These are phyloP conservation scores for Zygotorulaspora sp. DNA, from an alignment of 805 yeast species.

Conservation along the genomic window DNA sequence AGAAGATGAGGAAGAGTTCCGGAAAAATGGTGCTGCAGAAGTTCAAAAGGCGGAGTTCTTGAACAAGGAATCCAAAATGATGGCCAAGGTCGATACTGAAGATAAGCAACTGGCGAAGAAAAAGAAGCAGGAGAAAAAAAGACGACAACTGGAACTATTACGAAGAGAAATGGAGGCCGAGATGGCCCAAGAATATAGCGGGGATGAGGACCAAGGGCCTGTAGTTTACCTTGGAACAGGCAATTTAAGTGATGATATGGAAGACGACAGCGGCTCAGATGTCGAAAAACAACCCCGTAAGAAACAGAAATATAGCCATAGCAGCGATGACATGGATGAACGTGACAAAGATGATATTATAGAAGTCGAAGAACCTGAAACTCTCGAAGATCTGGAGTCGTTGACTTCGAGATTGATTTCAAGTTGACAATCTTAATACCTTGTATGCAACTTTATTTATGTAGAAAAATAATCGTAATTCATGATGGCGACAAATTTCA, in stretches of 20 bases:
- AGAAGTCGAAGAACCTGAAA: slow-evolving; percentile 83
- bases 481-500: background rate
- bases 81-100: slow-evolving; percentile 66
- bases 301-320: slow-evolving; percentile 13
- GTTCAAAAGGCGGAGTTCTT: slow-evolving; percentile 66
- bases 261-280: slow-evolving; percentile 23
- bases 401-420: slow-evolving; percentile 52
- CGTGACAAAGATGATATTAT: slow-evolving; percentile 42
- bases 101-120: slow-evolving; percentile 76
- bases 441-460: background rate
- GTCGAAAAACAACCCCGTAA: slow-evolving; percentile 30
- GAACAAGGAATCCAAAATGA: slow-evolving; percentile 56
- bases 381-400: slow-evolving; percentile 91
- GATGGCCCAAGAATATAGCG: slow-evolving; percentile 24
- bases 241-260: slow-evolving; percentile 42
- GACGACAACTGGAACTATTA: slow-evolving; percentile 79
- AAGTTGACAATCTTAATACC: slow-evolving; percentile 6
- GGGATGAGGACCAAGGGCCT: slow-evolving; percentile 19
- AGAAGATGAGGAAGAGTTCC: slow-evolving; percentile 85
- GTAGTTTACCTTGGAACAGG: slow-evolving; percentile 35
- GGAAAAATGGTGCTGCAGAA: slow-evolving; percentile 59
- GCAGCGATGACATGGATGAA: slow-evolving; percentile 19
- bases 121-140: slow-evolving; percentile 81
- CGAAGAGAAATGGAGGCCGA: slow-evolving; percentile 44
- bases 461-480: background rate